Evolutionary conservation across 805 yeast species (phyloP), one percentile per base, ranked within the genome.

Genomic region (Starmera quercuum): DNA sequence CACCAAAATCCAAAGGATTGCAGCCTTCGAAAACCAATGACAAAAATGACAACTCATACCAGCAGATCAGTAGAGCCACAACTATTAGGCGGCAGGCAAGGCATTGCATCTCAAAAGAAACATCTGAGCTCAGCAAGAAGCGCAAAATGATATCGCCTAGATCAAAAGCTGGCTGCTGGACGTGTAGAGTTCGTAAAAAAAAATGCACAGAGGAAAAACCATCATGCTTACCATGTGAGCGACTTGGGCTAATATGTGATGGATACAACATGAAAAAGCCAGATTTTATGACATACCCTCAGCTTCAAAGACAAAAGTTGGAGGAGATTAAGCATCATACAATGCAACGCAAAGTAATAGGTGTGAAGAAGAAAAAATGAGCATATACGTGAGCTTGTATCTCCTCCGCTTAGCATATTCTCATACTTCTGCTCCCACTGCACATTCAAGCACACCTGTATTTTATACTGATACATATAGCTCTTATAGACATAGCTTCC

Each of bases 121-220:
- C 26, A 17, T 16, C 16, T 18, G 13, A 7, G 5, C 4, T 7
- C 7, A 6, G 27, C 30, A 31, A 20, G 20, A 35, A 26, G 18
- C 29, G 20, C 31, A 32, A 15, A 22, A n/a, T 17, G 32, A 16
- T 49, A 30, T 49, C 53, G 8, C 50, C 61, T 16, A 55, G 80
- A 31, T 72, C 78, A 1, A 69, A 68, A 39, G 61, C 62, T 20
- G 88, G 88, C 0, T 82, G 92, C 49, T 82, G 90, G 90, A 82
- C 84, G 6, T 82, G 90, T 50, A 58, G 88, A 37, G 55, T 79
- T 13, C 65, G 92, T 26, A 77, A 83, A 42, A 82, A 82, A 52
- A 73, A 78, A 42, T 82, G 90, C 47, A 71, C 83, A 2, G 85
- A 75, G 46, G 74, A 73, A 38, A 66, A 62, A 42, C 87, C 88